Conservation (phyloP, 352 stramenopile genomes). For the Phytophthora pinifolia region DNA sequence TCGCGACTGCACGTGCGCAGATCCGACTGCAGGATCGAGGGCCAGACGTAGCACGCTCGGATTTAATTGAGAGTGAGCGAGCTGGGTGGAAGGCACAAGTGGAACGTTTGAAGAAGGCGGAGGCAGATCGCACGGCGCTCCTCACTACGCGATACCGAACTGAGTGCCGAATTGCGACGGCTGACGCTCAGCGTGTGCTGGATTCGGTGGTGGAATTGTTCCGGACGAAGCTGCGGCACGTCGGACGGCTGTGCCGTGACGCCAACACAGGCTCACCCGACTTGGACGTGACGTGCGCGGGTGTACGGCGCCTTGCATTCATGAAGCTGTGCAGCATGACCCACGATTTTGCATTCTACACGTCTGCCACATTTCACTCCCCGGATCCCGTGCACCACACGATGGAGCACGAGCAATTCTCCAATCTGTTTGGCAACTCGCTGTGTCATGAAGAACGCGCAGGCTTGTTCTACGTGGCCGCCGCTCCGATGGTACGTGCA, state of each 20-base stretch:
- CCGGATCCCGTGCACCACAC: constrained; percentile 39
- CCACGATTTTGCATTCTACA: constrained; percentile 57
- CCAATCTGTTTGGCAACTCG: constrained; percentile 65
- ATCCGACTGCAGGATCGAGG: constrained; percentile 61
- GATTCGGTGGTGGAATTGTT: constrained; percentile 49
- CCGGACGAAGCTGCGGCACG: constrained; percentile 48
- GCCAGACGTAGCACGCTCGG: constrained; percentile 43
- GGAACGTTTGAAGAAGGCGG: constrained; percentile 46
- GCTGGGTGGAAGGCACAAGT: constrained; percentile 42
- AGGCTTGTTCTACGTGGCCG: constrained; percentile 60
- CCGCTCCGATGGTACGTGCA: constrained; percentile 59
- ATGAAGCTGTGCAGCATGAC: constrained; percentile 57
- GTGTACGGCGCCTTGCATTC: constrained; percentile 62
- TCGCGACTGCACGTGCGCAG: constrained; percentile 47
- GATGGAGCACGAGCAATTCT: constrained; percentile 50
- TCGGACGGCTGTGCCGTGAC: constrained; percentile 28
- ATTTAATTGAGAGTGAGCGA: constrained; percentile 62
- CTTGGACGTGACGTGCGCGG: constrained; percentile 52
- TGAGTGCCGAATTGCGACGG: constrained; percentile 57
- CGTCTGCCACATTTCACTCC: constrained; percentile 51
- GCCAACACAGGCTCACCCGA: constrained; percentile 5
- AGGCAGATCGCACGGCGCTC: constrained; percentile 46
- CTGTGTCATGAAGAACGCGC: constrained; percentile 73
- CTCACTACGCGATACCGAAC: constrained; percentile 51
- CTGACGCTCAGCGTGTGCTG: constrained; percentile 49